Conservation (phyloP, 2,329 filamentous ascomycete species). For the Cladosporium sp. region DNA sequence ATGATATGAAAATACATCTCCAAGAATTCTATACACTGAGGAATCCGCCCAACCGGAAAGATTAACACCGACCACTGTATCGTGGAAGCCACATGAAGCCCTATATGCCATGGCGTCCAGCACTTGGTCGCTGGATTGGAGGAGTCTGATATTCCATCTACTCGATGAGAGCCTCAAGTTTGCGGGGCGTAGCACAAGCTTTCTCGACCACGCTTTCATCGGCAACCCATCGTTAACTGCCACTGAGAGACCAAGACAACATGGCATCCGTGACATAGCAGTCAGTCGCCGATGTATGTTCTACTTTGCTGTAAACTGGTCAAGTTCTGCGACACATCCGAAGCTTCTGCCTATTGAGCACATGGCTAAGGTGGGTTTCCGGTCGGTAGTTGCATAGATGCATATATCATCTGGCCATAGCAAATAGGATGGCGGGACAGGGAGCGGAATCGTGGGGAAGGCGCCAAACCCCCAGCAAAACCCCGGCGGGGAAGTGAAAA, state of each 20-base stretch:
- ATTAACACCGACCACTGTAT: background rate
- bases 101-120: slow-evolving; percentile 5
- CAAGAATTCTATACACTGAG: slow-evolving; percentile 11
- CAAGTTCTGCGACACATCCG: background rate
- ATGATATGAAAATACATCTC: slow-evolving; percentile 12
- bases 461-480: background rate
- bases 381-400: background rate
- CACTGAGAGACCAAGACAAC: background rate
- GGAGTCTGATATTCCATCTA: slow-evolving; percentile 16
- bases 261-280: background rate
- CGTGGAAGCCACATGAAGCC: slow-evolving; percentile 5
- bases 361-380: background rate
- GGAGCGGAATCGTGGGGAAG: background rate
- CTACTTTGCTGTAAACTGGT: background rate
- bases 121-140: slow-evolving; percentile 16
- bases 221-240: background rate
- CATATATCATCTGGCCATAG: background rate
- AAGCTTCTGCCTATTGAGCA: background rate
- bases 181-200: slow-evolving; percentile 14
- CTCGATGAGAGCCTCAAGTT: slow-evolving; percentile 10
- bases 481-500: background rate
- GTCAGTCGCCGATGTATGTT: background rate
- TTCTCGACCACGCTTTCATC: background rate
- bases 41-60: slow-evolving; percentile 1
- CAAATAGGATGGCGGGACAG: background rate